These are phyloP conservation scores for Lizanozyma gosingica DNA, from an alignment of 1,139 yeast species.

Conservation along the genomic window DNA sequence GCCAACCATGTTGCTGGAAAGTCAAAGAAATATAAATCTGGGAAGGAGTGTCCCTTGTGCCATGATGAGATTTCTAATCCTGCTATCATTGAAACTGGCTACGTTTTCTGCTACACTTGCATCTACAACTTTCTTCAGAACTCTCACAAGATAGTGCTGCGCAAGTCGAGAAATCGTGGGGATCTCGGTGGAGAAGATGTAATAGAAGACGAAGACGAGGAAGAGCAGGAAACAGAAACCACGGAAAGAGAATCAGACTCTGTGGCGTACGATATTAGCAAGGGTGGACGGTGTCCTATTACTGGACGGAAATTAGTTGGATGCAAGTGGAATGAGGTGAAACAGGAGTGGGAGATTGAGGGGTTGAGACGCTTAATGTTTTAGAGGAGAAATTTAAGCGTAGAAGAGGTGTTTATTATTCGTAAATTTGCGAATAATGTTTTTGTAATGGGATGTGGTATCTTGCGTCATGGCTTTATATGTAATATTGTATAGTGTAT, in stretches of 20 bases:
- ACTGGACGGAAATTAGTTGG: constrained; percentile 68
- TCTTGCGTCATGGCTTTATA: too few relatives aligned
- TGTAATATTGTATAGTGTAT: too few relatives aligned
- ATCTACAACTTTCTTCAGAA: constrained; percentile 56
- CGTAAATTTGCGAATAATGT: too few relatives aligned
- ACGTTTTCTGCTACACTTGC: constrained; percentile 84
- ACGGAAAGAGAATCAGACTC: constrained; percentile 12
- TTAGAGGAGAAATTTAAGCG: too few relatives aligned
- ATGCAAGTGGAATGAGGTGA: constrained; percentile 53
- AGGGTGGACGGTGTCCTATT: constrained; percentile 80
- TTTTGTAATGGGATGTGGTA: too few relatives aligned
- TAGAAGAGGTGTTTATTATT: too few relatives aligned
- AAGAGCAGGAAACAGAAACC: constrained; percentile 15
- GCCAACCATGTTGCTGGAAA: neutral
- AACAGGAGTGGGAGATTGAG: constrained; percentile 60
- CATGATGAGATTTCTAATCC: constrained; percentile 59
- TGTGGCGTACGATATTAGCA: constrained; percentile 15
- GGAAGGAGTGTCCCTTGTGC: constrained; percentile 64
- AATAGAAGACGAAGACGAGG: constrained; percentile 6
- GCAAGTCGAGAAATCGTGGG: constrained; percentile 9
- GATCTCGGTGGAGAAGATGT: constrained; percentile 7
- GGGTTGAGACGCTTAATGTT: constrained; percentile 69
- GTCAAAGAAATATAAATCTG: constrained; percentile 18
- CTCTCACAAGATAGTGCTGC: constrained; percentile 29
- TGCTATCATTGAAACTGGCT: constrained; percentile 85